Evolutionary conservation across 371 early-diverging fungal species (phyloP), one percentile per base, ranked within the genome.

Genomic region (Mucor sp.): DNA sequence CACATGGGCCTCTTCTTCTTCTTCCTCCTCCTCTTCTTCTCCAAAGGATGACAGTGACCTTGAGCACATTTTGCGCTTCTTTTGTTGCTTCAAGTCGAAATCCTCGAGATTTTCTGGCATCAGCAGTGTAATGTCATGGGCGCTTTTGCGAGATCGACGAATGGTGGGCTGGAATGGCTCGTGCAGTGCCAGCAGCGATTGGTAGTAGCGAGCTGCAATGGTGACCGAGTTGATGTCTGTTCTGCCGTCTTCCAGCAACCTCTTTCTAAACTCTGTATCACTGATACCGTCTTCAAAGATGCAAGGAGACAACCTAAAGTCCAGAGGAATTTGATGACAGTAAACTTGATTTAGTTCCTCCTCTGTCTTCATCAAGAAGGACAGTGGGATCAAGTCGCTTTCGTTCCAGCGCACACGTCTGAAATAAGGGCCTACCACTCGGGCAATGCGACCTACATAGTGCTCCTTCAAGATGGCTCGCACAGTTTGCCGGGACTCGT

Each of bases 81-180:
- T 61, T 58, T n/a, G 62, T 9, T 44, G 41, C 30, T 58, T 28
- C 0, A 21, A 3, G 17, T 25, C 5, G 7, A 15, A 4, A 35
- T 21, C 58, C 21, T 33, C 30, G 19, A 32, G n/a, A 6, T 53
- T 35, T 14, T 48, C 60, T 47, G 41, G 62, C 11, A 56, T 8
- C 6, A 67, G 6, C 4, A 57, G n/a, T 0, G 35, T n/a, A 5
- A 37, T 15, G 6, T 27, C 15, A 27, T 27, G 14, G 23, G 6
- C 2, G 12, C 23, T 6, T 9, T 15, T 25, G 1, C 53, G 53
- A 25, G 59, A 60, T 35, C 56, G 48, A 21, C 60, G 66, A 35
- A 76, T 58, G 0, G 59, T 58, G 0, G 80, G 80, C n/a, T 74
- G 39, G 41, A 71, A 79, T 1, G 77, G 75, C 55, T 79, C 80